These are phyloP conservation scores for Elsinoe necatrix DNA, from an alignment of 2,329 filamentous ascomycete genomes.

Conservation along the genomic window DNA sequence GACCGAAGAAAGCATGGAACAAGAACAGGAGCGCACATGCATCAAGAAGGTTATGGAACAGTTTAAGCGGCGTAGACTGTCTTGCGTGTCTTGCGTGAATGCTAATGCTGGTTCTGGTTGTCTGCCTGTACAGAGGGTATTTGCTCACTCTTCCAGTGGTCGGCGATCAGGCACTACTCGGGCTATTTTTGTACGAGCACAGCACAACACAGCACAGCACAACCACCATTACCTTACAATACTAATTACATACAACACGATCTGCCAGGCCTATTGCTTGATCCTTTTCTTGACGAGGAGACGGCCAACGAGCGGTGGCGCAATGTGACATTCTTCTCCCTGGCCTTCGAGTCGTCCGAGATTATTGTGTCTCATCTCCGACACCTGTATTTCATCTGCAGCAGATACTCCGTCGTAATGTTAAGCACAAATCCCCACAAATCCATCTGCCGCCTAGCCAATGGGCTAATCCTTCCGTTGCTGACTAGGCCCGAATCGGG, in stretches of 20 bases:
- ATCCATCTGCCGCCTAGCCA: not conserved
- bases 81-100: not conserved
- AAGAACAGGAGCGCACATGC: not conserved
- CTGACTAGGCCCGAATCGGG: constrained; percentile 9
- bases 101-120: no score
- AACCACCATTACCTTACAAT: not conserved
- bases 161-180: constrained; percentile 10
- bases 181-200: constrained; percentile 10
- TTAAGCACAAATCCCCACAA: constrained; percentile 9
- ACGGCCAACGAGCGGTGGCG: not conserved
- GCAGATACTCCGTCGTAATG: no score
- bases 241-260: not conserved
- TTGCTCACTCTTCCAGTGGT: constrained; percentile 3
- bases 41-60: not conserved
- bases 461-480: constrained; percentile 2
- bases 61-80: not conserved
- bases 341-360: not conserved
- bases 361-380: constrained; percentile 13
- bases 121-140: no score
- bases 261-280: not conserved
- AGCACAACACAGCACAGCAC: not conserved
- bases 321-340: not conserved
- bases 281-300: not conserved
- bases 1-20: not conserved
- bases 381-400: not conserved